A percentile compares a stretch with the other conserved stretches of the same genome.
These are phyloP conservation scores for Chlorokybus atmophyticus DNA, from an alignment of 139 green algal genomes.

Conservation along the genomic window DNA sequence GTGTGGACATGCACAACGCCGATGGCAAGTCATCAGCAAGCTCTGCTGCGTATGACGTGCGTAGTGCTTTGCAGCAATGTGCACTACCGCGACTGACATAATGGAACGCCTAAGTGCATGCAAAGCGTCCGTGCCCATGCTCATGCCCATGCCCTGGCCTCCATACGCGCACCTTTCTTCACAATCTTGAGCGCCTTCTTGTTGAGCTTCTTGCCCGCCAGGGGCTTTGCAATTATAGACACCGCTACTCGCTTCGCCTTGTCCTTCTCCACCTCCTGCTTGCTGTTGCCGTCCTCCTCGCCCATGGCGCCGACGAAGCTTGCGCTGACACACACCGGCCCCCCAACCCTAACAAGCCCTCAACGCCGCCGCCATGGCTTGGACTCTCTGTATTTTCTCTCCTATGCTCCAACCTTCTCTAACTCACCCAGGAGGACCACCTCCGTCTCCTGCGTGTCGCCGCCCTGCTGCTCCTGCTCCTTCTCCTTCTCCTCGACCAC, in stretches of 20 bases:
- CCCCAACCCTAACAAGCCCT: no score
- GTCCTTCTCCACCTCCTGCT: constrained; percentile 20
- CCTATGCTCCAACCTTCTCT: no score
- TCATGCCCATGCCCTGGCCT: neutral
- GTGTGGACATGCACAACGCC: neutral
- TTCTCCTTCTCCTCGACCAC: no score
- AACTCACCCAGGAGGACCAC: no score
- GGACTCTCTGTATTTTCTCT: no score
- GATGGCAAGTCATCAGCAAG: neutral
- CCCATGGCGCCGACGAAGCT: no score
- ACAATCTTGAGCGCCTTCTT: constrained; percentile 63
- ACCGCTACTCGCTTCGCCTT: constrained; percentile 11
- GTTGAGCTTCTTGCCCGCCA: constrained; percentile 81
- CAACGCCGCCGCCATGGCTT: no score
- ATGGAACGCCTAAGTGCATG: neutral
- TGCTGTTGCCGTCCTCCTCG: no score
- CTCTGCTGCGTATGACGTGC: neutral
- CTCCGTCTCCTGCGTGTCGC: no score
- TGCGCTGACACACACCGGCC: no score
- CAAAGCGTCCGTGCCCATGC: neutral
- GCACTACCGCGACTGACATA: constrained; percentile 6
- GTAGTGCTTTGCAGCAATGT: neutral
- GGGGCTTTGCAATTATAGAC: constrained; percentile 69
- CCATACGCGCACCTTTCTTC: constrained; percentile 15
- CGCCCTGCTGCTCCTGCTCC: no score